Base-by-base conservation (phyloP, 495 filamentous ascomycete genomes). In the Symbiotaphrina buchneri region DNA sequence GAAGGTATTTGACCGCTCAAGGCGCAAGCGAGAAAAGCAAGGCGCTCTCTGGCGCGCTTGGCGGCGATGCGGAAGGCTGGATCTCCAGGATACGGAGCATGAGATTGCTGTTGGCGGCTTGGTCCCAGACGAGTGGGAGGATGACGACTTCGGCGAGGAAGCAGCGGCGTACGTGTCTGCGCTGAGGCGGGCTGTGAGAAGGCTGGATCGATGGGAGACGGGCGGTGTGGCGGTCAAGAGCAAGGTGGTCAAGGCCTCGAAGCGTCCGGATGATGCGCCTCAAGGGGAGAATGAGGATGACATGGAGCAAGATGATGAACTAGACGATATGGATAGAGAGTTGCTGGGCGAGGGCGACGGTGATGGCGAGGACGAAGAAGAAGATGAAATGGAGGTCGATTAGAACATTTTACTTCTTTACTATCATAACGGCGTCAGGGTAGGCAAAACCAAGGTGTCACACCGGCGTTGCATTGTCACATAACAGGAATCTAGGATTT, bases 61-160 rank as follows among this genome's bases (percentile, higher is more conserved):
- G 51, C 68, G 65, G 25, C 61, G 85, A 14, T 57, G 80, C 6
- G 61, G 67, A 32, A 48, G 61, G 19, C 52, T 90, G 37, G 57
- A 63, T 0, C 84, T 90, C 32, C 67, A 67, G 21, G 67, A 84
- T 40, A 80, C 80, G 27, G 78, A 83, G 27, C 75, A 79, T 31
- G 84, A 93, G 30, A 58, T 14, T 35, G 41, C 5, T 13, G 21
- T 20, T 14, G 77, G 69, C 10, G 81, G 80, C 2, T 48, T 91
- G 16, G 58, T 72, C 29, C 71, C 70, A 14, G 63, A 59, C n/a
- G 50, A 56, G 6, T 65, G 68, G 35, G 59, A 69, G 14, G 66
- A 79, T 30, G 67, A 72, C 31, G 81, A 87, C 44, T 87, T 66
- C 44, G 81, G 81, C 29, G 81, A 87, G 44, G 72, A 81, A 42